Base-by-base conservation (phyloP, 31 red algal species). In the Asparagopsis taxiformis region DNA sequence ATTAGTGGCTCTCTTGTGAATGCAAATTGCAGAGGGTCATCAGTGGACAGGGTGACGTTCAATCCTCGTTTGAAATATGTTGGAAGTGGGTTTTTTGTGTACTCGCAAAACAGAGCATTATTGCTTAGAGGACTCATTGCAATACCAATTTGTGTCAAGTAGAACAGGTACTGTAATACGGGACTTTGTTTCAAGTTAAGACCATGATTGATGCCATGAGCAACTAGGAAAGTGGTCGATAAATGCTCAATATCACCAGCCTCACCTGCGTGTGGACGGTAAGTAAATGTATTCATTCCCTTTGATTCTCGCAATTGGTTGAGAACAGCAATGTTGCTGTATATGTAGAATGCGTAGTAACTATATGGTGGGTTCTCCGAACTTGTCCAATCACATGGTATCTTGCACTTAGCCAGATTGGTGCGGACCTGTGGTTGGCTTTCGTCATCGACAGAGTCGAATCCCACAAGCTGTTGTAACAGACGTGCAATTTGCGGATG, bases 361-460 rank as follows among this genome's bases (percentile, higher is more conserved):
- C 79, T 79, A 50, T 94, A 98, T 23, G 95, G 90, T 57, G 90
- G 91, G 51, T 89, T 82, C 17, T 74, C 90, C 17, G 37, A 20
- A 31, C 77, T 48, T 7, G 56, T 66, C 95, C 95, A 98, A 1
- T 33, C 32, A n/a, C 46, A 51, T 9, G 95, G 95, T 8, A 74
- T 79, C 34, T 57, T 70, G 44, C 75, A 69, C 26, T 62, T 65
- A 21, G 52, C 17, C 33, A 85, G 55, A 31, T 84, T 76, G 33
- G 71, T 35, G 8, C 80, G 60, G 1, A 76, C 80, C 52, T 90
- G 85, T 53, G 91, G 85, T 19, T 86, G 81, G 43, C 77, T 80
- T 62, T 98, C 95, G 61, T 98, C 95, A 59, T 98, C 95, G 1
- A 98, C 95, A 29, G 95, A 91, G 65, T 98, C 95, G 55, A 98